Conservation (phyloP, 2,329 filamentous ascomycete genomes). For the Epichloe scottii region DNA sequence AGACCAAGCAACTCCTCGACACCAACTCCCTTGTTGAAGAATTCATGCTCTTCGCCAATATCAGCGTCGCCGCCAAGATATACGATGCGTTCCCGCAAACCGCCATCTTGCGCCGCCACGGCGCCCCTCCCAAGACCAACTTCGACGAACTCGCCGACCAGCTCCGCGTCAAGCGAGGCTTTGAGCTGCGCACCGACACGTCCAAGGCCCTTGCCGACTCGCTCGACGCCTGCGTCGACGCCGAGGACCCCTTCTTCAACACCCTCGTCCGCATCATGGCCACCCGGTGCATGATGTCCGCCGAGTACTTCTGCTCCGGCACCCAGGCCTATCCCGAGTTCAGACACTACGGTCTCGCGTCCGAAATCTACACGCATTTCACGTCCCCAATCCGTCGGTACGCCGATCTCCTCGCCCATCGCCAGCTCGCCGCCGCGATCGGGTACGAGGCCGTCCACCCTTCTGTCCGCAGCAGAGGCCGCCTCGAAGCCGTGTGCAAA, state of each 20-base stretch:
- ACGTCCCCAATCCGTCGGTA: slow-evolving; percentile 95
- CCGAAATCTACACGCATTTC: slow-evolving; percentile 97
- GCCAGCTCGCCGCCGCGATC: slow-evolving; percentile 90
- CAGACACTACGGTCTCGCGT: slow-evolving; percentile 90
- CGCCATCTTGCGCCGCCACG: slow-evolving; percentile 84
- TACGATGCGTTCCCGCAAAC: slow-evolving; percentile 90
- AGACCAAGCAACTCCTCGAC: slow-evolving; percentile 86
- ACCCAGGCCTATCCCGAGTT: slow-evolving; percentile 90
- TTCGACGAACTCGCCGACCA: slow-evolving; percentile 91
- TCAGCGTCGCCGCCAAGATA: slow-evolving; percentile 81
- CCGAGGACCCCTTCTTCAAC: slow-evolving; percentile 88
- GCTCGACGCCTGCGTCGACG: slow-evolving; percentile 71
- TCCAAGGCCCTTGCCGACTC: slow-evolving; percentile 91
- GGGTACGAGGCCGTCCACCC: slow-evolving; percentile 81
- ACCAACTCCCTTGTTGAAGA: slow-evolving; percentile 98
- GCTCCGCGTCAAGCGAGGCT: slow-evolving; percentile 70
- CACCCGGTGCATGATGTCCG: slow-evolving; percentile 97
- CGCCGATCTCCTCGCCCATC: slow-evolving; percentile 87
- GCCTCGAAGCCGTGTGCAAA: slow-evolving; percentile 87
- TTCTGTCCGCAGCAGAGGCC: slow-evolving; percentile 65
- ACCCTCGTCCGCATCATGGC: slow-evolving; percentile 95
- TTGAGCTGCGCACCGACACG: slow-evolving; percentile 72
- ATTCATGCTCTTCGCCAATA: slow-evolving; percentile 98
- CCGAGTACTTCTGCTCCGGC: slow-evolving; percentile 94
- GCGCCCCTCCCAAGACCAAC: slow-evolving; percentile 83